These are phyloP conservation scores for Eragrostis nindensis DNA, from an alignment of 176 grass and related monocot genomes.

Conservation along the genomic window DNA sequence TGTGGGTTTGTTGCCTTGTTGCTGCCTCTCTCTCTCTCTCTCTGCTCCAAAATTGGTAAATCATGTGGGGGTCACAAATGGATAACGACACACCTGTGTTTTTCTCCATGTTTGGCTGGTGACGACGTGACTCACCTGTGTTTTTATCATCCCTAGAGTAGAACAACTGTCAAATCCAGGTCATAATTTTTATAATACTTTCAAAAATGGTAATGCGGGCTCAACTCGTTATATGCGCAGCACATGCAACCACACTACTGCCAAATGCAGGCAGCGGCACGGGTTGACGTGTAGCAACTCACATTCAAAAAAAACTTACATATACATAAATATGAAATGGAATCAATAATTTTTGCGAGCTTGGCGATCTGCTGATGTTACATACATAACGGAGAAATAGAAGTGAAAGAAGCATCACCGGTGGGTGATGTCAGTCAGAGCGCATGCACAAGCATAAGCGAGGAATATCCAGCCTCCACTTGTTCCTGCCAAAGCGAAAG, in stretches of 20 bases:
- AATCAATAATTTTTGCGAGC: not conserved
- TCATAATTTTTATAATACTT: too few relatives aligned
- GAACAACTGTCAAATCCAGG: too few relatives aligned
- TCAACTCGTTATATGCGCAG: not conserved
- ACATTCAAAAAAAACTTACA: not conserved
- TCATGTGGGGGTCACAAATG: slow-evolving; percentile 5
- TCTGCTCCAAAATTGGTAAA: slow-evolving; percentile 48
- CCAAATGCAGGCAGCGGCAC: not conserved
- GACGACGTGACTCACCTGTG: too few relatives aligned
- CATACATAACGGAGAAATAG: too few relatives aligned
- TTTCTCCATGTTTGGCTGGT: slow-evolving; percentile 37
- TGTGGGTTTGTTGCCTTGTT: not conserved
- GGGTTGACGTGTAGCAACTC: too few relatives aligned
- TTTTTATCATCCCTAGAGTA: too few relatives aligned
- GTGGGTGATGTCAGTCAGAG: not conserved
- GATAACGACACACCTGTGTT: not conserved
- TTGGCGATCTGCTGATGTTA: not conserved
- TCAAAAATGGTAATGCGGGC: too few relatives aligned
- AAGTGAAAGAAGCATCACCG: not conserved
- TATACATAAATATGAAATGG: not conserved
- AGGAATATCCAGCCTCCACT: not conserved
- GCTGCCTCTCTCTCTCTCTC: not conserved
- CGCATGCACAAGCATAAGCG: not conserved
- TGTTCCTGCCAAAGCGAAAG: not conserved
- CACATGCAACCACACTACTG: not conserved